Percentiles rank a stretch among this genome's conserved stretches.
These are phyloP conservation scores for Epichloe glyceriae DNA, from an alignment of 2,329 filamentous ascomycete species.

Conservation along the genomic window DNA sequence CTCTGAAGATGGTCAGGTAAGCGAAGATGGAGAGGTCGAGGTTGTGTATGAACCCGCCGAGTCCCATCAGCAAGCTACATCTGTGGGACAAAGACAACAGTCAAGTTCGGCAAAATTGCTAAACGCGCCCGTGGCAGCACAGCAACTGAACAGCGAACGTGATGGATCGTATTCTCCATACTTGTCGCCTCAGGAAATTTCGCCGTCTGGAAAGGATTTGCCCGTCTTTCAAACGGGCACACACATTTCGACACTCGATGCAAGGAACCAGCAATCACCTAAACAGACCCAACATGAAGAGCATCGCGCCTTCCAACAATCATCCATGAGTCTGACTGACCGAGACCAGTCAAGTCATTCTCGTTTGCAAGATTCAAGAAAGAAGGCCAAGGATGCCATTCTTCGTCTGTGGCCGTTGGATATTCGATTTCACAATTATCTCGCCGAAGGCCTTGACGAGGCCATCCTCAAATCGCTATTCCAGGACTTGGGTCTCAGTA, in stretches of 20 bases:
- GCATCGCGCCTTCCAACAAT: neutral
- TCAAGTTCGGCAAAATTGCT: neutral
- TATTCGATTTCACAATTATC: conserved; percentile 59
- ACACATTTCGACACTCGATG: neutral
- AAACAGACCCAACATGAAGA: neutral
- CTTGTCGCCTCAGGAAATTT: conserved; percentile 35
- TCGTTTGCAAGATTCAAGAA: conserved; percentile 29
- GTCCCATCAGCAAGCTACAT: neutral
- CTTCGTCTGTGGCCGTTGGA: conserved; percentile 51
- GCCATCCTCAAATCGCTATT: conserved; percentile 52
- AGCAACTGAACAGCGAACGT: conserved; percentile 22
- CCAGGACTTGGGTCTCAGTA: conserved; percentile 50
- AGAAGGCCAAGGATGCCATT: conserved; percentile 54
- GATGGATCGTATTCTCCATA: conserved; percentile 41
- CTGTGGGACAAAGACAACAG: neutral
- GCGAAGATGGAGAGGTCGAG: conserved; percentile 48
- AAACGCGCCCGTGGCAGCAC: neutral
- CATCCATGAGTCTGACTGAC: neutral
- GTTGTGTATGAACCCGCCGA: conserved; percentile 37
- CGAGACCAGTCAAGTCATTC: neutral
- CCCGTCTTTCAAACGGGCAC: neutral
- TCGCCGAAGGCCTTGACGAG: conserved; percentile 59
- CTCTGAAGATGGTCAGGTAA: conserved; percentile 64
- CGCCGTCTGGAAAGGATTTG: neutral
- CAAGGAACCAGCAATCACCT: neutral